Evolutionary conservation across 495 filamentous ascomycete genomes (phyloP), one percentile per base, ranked within the genome.

Genomic region (Neurospora tetraspora): DNA sequence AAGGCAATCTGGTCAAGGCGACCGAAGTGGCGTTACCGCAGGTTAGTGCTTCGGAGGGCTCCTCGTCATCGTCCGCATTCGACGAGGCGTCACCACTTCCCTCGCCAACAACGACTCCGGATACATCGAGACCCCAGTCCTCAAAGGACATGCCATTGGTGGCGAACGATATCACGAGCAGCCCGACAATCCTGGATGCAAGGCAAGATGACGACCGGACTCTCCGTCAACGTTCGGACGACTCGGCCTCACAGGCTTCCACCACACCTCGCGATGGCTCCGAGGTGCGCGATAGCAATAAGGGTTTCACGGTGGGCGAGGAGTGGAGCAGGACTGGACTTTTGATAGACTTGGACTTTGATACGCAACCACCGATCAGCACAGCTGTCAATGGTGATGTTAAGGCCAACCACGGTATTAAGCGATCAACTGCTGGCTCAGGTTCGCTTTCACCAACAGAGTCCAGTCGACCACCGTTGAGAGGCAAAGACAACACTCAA

Each of bases 81-180:
- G 83, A 83, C 70, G 84, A 86, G 70, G 75, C 75, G 9, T 84
- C 83, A 20, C 79, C 80, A 2, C 81, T 81, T 23, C 79, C 82
- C 2, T 81, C 80, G 1, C 78, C 79, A 38, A 77, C 76, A 4
- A 83, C 81, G 14, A 86, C 84, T 4, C 84, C 85, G 12, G 82
- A 86, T 69, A 85, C 83, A 4, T 85, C 83, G 2, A 80, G 83
- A 23, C 81, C 83, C 3, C 84, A 85, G 45, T 83, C 82, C 23
- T 79, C 80, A 20, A 83, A 81, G 68, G 83, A 79, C 36, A 6
- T 75, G 10, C 69, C 75, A 3, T 68, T 79, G 12, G 53, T 69
- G 7, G 37, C 68, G 4, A 71, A 59, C 4, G 71, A 77, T 27
- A 27, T 70, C 10, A n/a, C 43, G 1, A 75, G 73, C 68, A 71